Percentiles rank a stretch among this genome's conserved stretches.
Evolutionary conservation across 805 yeast species (phyloP).

Genomic region (Blastobotrys terrestris): DNA sequence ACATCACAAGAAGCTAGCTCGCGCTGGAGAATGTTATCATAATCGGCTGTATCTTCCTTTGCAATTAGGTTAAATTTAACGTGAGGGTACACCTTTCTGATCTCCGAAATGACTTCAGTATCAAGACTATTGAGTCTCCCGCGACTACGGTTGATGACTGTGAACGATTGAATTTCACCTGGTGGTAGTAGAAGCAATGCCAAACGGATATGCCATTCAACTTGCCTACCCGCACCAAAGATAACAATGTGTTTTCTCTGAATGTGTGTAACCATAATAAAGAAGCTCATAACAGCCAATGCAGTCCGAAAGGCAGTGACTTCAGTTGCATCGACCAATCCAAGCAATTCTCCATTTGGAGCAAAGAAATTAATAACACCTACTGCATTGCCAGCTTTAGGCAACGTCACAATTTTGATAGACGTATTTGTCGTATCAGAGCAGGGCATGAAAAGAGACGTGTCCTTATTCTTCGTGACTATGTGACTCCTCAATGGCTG

Average conservation of each 20-base stretch:
- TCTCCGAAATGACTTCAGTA: background rate
- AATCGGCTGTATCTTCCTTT: conserved; percentile 1
- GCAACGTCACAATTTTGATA: conserved; percentile 1
- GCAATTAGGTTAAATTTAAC: background rate
- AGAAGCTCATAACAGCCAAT: conserved; percentile 6
- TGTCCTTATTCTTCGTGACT: conserved; percentile 1
- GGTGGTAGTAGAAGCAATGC: conserved; percentile 1
- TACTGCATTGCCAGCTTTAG: background rate
- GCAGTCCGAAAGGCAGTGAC: conserved; percentile 11
- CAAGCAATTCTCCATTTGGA: conserved; percentile 1
- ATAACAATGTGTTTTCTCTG: background rate
- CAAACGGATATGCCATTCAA: conserved; percentile 9
- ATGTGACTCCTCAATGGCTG: conserved; percentile 4
- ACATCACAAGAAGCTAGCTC: background rate
- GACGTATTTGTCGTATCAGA: conserved; percentile 2
- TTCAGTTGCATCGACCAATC: conserved; percentile 5
- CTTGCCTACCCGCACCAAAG: conserved; percentile 9
- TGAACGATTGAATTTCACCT: conserved; percentile 3
- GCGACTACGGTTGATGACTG: conserved; percentile 5
- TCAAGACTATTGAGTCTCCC: background rate
- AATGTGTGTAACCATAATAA: background rate
- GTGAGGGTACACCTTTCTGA: background rate
- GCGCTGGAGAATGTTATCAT: background rate
- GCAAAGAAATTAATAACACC: conserved; percentile 2
- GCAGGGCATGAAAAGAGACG: conserved; percentile 1